Evolutionary conservation across 129 eudicot species (phyloP), one percentile per base, ranked within the genome.

Genomic region (Escallonia herrerae): DNA sequence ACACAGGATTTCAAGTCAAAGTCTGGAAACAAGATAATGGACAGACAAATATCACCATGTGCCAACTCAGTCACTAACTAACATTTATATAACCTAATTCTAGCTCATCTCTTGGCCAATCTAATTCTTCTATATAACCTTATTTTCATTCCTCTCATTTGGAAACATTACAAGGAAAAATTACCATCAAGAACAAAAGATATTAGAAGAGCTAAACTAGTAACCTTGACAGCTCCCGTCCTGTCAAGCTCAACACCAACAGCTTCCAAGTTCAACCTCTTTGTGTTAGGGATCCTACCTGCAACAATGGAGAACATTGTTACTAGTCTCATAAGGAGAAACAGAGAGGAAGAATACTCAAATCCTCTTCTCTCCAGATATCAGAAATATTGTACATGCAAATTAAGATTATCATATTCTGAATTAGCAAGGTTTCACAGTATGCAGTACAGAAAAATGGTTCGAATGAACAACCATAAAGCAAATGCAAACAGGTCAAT

Each of bases 241-340:
- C 43, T 66, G 70, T 93, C 98, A 81, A 93, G 79, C 65, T 88
- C 87, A 60, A 93, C 91, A 61, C 96, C 98, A 51, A 86, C 96
- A 72, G 91, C 79, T 57, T 77, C 84, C 81, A 93, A 79, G 73
- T 93, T 93, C 75, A 93, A 71, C 81, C 98, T 79, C 73, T 88
- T 93, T 41, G 96, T 50, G 81, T 93, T 93, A 13, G 98, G 95
- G 50, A 70, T 56, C 50, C 96, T 82, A 53, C 98, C 98, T 93
- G 87, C 67, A 74, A 72, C 68, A 69, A 63, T 41, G 59, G 70
- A 78, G 65, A 44, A 57, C 43, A 78, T 68, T 62, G 41, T 63
- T 49, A 69, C 46, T 38, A n/a, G 46, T 14, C 14, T 11, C 13
- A 15, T 5, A 41, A 43, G 41, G 46, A 41, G 39, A 40, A 51